These are phyloP conservation scores for Alternaria arborescens DNA, from an alignment of 2,329 filamentous ascomycete genomes.

Conservation along the genomic window DNA sequence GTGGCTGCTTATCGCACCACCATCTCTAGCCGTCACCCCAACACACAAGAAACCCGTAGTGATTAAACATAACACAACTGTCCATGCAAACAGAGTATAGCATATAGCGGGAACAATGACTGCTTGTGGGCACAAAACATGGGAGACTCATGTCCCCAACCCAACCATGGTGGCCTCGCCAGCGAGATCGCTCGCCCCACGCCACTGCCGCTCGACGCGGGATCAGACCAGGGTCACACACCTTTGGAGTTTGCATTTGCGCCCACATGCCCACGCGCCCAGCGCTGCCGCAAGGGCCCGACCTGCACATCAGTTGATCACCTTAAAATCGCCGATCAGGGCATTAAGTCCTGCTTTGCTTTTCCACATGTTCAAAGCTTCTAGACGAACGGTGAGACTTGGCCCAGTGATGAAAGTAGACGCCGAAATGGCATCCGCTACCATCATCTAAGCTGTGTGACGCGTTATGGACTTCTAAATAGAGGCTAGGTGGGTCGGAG, in stretches of 20 bases:
- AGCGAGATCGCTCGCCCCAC: constrained; percentile 5
- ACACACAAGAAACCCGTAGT: not conserved
- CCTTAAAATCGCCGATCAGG: constrained; percentile 2
- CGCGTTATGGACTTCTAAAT: constrained; percentile 3
- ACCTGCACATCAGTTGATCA: constrained; percentile 10
- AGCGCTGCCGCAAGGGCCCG: constrained; percentile 4
- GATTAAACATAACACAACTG: not conserved
- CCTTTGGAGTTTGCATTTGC: constrained; percentile 1
- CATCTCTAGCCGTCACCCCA: not conserved
- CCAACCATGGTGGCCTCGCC: not conserved
- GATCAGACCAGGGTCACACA: constrained; percentile 6
- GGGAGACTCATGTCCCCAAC: not conserved
- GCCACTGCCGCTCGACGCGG: constrained; percentile 16
- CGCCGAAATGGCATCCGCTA: not conserved
- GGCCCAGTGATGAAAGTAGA: not conserved
- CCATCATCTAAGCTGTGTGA: not conserved
- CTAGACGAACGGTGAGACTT: not conserved
- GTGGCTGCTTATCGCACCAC: constrained; percentile 2
- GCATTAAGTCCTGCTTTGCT: not conserved
- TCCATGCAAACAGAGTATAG: not conserved
- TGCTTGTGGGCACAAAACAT: not conserved
- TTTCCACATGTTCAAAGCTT: not conserved
- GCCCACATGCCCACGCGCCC: constrained; percentile 2
- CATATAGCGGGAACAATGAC: not conserved
- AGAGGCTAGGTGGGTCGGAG: constrained; percentile 2